Base-by-base conservation (phyloP, 2,329 filamentous ascomycete species). In the Pseudocercospora musae region DNA sequence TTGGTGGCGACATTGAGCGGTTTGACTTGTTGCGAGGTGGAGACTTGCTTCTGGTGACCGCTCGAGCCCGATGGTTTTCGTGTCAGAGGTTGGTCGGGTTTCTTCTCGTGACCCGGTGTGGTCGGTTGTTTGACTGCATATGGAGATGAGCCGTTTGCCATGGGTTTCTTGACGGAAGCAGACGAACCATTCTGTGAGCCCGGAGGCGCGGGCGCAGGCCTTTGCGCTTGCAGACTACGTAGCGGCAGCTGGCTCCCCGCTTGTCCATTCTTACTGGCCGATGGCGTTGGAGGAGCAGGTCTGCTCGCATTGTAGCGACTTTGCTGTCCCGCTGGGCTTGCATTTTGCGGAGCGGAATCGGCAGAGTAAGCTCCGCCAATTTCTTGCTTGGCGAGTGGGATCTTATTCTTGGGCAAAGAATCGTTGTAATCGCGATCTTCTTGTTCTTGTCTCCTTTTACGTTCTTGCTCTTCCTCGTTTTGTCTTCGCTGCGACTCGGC, bases 301-400 rank as follows among this genome's bases (percentile, higher is more conserved):
- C 94, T 85, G 58, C 87, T 88, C 3, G 94, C 92, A 75, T 96
- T 96, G 78, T 92, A 98, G 65, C 92, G 86, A 70, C 88, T 85
- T 48, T 69, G 69, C 52, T 82, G 76, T 31, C 79, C 74, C 20
- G 80, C 76, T 21, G 77, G 78, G 59, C 78, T 79, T n/a, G 75
- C 66, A 63, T 80, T 80, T 62, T 78, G 71, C 7, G 52, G 40
- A 42, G 58, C 25, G 37, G 74, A 66, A 20, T 65, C 49, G 49
- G 81, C 79, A 64, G 83, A 81, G 42, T 85, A 83, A 65, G 86
- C 89, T 31, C 88, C 88, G 61, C 91, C 91, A 69, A 98, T 80
- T 76, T 98, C 95, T 77, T 97, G 93, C 75, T 98, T 91, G 31
- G 93, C 92, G 68, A 95, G 73, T 2, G 91, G 91, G 10, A 87